Evolutionary conservation across 2,329 filamentous ascomycete species (phyloP), one percentile per base, ranked within the genome.

Genomic region (Cytospora schulzeri): DNA sequence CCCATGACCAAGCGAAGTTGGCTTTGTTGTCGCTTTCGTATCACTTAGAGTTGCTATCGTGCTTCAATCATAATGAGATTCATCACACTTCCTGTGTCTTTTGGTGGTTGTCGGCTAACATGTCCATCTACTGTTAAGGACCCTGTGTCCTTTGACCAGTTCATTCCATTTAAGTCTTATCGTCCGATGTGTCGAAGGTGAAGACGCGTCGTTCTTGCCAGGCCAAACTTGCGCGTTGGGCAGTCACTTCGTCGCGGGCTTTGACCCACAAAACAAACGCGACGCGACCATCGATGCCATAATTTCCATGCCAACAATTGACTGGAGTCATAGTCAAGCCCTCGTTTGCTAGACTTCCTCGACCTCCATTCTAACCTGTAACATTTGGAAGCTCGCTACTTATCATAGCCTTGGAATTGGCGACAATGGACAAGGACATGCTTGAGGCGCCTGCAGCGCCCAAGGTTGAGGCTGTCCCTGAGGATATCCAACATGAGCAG

Each of bases 381-480:
- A 22, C n/a, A 24, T 48, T 24, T 14, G 12, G 60, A 62, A 51
- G 38, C 52, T 55, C 38, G 38, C 24, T 48, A 22, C 24, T 41
- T 50, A 38, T 28, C 22, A 38, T 24, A 22, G 35, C 28, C 52
- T 4, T 17, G 56, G 60, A 15, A 15, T 12, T 29, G n/a, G 52
- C 31, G 5, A 35, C 28, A 24, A 66, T 66, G 65, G 65, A 65
- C 17, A 59, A 65, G 29, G 58, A 62, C 17, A 19, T 53, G 45
- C 56, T 59, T 11, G 65, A 52, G 28, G 41, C 29, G 29, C 59
- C 63, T 28, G 62, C 50, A 19, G 41, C 22, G 41, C 58, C 65
- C n/a, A 62, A 65, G 59, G 45, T 67, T 51, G 65, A 61, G 50
- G 62, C 62, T 35, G 65, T 67, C 5, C 45, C 62, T 2, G 65